These are phyloP conservation scores for Aspergillus neotritici DNA, from an alignment of 2,329 filamentous ascomycete genomes.

Conservation along the genomic window DNA sequence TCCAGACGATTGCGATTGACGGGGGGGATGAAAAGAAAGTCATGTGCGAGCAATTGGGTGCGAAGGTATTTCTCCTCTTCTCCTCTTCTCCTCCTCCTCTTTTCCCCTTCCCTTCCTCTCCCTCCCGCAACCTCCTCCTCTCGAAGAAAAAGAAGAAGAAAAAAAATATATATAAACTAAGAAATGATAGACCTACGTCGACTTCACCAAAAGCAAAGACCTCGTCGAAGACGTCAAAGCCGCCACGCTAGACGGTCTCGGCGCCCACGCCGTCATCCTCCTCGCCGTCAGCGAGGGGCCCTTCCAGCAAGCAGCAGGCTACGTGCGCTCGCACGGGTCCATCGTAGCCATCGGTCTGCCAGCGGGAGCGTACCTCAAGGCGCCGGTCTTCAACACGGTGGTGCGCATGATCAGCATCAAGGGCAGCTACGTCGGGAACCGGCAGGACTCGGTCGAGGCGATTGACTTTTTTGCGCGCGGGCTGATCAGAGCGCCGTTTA, in stretches of 20 bases:
- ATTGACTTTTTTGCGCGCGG: constrained; percentile 83
- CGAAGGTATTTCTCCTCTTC: constrained; percentile 33
- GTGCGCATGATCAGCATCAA: constrained; percentile 87
- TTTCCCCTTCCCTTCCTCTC: background rate
- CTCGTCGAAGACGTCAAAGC: constrained; percentile 79
- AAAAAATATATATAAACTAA: too few species aligned
- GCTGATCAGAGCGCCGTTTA: constrained; percentile 80
- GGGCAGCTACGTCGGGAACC: constrained; percentile 90
- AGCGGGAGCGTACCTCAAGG: constrained; percentile 69
- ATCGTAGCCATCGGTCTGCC: constrained; percentile 89
- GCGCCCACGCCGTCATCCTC: constrained; percentile 80
- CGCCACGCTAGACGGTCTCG: constrained; percentile 71
- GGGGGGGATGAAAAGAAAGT: constrained; percentile 72
- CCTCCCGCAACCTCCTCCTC: background rate
- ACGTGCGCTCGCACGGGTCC: constrained; percentile 74
- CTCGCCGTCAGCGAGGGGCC: constrained; percentile 85
- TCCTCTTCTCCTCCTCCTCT: too few species aligned
- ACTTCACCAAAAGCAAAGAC: constrained; percentile 72
- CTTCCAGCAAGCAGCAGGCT: constrained; percentile 88
- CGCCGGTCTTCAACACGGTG: constrained; percentile 85
- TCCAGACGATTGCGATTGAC: constrained; percentile 75
- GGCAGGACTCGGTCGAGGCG: constrained; percentile 80
- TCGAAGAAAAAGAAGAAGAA: constrained; percentile 1
- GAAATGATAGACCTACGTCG: constrained; percentile 56
- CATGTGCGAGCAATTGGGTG: constrained; percentile 63